phyloP scores from a whole-genome alignment of 768 basidiomycete species.

The Zangia roseola region DNA sequence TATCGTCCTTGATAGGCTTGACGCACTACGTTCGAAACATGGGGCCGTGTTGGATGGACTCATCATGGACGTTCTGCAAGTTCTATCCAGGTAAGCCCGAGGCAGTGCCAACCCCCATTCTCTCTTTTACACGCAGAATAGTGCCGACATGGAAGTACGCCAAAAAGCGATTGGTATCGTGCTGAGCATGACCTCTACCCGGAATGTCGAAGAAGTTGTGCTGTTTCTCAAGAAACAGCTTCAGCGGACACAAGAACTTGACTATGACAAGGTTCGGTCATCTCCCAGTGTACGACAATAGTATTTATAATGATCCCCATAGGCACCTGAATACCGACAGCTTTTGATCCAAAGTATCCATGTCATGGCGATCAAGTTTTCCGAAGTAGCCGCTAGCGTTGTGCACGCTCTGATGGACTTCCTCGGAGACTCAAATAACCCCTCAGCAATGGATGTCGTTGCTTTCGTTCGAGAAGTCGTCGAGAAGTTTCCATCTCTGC shows the following conservation, averaged over 20 bases:
- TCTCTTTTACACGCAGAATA: constrained; percentile 26
- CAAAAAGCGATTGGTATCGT: constrained; percentile 89
- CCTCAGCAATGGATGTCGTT: constrained; percentile 93
- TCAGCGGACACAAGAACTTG: constrained; percentile 87
- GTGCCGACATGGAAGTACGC: constrained; percentile 95
- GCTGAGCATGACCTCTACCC: constrained; percentile 86
- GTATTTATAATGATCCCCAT: background rate
- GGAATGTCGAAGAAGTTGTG: constrained; percentile 97
- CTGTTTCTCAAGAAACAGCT: constrained; percentile 97
- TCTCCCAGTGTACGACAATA: background rate
- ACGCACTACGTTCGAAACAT: constrained; percentile 77
- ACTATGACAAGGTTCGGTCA: constrained; percentile 79
- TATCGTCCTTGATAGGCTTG: too few species aligned
- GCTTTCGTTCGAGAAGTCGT: constrained; percentile 90
- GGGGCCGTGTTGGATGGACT: constrained; percentile 86
- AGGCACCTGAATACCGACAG: constrained; percentile 95
- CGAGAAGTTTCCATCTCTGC: constrained; percentile 91
- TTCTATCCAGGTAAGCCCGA: constrained; percentile 66
- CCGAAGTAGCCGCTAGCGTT: constrained; percentile 93
- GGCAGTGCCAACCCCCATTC: background rate
- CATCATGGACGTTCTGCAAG: constrained; percentile 94
- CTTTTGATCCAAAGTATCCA: constrained; percentile 97
- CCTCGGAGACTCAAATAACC: constrained; percentile 92
- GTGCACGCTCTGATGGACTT: constrained; percentile 94
- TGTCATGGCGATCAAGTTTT: constrained; percentile 93